Conservation (phyloP, 2,329 filamentous ascomycete genomes). For the Zopfia rhizophila region DNA sequence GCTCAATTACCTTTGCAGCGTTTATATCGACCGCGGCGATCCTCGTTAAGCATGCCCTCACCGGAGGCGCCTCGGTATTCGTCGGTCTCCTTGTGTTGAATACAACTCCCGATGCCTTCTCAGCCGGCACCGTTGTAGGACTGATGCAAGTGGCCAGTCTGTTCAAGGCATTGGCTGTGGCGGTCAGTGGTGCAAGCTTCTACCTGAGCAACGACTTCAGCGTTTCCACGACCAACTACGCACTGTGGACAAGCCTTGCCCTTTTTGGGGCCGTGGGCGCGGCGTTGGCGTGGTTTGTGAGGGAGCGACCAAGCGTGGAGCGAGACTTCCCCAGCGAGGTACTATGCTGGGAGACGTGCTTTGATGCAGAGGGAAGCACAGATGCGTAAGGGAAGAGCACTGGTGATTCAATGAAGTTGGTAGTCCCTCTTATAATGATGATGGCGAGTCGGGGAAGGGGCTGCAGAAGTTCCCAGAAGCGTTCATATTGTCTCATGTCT, state of each 20-base stretch:
- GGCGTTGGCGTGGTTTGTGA: constrained; percentile 56
- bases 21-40: constrained; percentile 53
- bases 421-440: too few species aligned
- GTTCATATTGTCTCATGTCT: constrained; percentile 3
- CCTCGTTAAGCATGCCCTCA: constrained; percentile 56
- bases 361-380: constrained; percentile 57
- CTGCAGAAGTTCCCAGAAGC: too few species aligned
- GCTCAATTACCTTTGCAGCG: constrained; percentile 44
- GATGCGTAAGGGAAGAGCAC: constrained; percentile 7
- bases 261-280: constrained; percentile 55
- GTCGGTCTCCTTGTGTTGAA: constrained; percentile 60
- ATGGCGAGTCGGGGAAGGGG: too few species aligned
- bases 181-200: constrained; percentile 57
- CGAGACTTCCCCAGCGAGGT: constrained; percentile 56
- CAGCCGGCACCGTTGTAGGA: constrained; percentile 59
- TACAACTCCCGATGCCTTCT: constrained; percentile 59
- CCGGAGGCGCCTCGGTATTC: constrained; percentile 54
- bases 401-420: background rate
- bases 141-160: constrained; percentile 59
- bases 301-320: constrained; percentile 57
- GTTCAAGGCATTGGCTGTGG: constrained; percentile 60
- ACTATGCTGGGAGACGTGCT: constrained; percentile 59
- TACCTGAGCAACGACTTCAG: constrained; percentile 57
- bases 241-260: constrained; percentile 56
- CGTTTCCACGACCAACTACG: constrained; percentile 56